phyloP scores from a whole-genome alignment of 1,284 basidiomycete genomes.

The Malassezia slooffiae region DNA sequence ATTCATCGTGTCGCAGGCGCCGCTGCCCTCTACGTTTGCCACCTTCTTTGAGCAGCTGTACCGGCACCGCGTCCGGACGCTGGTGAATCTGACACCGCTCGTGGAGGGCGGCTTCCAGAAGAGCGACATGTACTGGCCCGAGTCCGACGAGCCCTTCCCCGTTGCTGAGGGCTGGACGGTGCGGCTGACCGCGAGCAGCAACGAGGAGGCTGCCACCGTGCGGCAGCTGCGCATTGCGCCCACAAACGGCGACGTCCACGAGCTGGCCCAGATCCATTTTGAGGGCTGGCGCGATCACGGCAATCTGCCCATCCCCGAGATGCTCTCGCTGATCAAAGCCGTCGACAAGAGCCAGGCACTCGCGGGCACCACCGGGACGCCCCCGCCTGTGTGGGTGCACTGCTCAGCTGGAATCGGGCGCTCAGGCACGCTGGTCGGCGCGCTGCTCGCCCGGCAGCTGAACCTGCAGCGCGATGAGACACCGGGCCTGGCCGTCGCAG shows the following conservation, averaged over 20 bases:
- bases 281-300: constrained; percentile 73
- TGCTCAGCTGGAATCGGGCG: constrained; percentile 54
- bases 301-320: constrained; percentile 51
- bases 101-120: constrained; percentile 27
- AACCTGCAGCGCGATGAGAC: neutral
- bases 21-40: constrained; percentile 72
- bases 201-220: too few relatives aligned
- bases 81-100: constrained; percentile 43
- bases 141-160: constrained; percentile 15
- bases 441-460: constrained; percentile 18
- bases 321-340: constrained; percentile 21
- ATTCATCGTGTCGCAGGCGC: constrained; percentile 93
- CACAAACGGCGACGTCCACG: neutral
- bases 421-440: constrained; percentile 52
- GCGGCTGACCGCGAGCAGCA: neutral
- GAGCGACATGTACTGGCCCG: constrained; percentile 41
- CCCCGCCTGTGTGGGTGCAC: constrained; percentile 65
- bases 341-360: constrained; percentile 33
- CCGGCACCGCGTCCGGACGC: constrained; percentile 13
- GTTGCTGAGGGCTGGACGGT: neutral
- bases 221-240: too few relatives aligned
- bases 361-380: constrained; percentile 34
- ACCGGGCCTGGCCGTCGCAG: constrained; percentile 16
- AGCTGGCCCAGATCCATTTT: constrained; percentile 61
- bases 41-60: constrained; percentile 58